phyloP scores from a whole-genome alignment of 164 flowering plant species.

The Vitis labrusca region DNA sequence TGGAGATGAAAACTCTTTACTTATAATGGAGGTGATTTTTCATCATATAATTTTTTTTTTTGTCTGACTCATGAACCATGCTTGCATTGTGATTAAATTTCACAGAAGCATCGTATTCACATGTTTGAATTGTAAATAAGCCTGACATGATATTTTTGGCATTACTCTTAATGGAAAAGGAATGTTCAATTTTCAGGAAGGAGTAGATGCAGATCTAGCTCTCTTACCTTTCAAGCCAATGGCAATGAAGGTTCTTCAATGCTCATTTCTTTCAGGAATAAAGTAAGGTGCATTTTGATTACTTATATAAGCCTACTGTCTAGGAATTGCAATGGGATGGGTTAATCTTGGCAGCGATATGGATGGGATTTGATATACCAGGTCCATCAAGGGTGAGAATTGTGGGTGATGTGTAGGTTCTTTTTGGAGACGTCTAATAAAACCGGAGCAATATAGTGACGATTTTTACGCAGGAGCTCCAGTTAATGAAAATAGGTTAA shows the following conservation, averaged over 20 bases:
- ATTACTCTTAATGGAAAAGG: neutral
- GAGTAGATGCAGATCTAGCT: slow-evolving; percentile 52
- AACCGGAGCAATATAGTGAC: neutral
- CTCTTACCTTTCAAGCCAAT: slow-evolving; percentile 78
- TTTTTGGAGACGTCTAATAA: too few species aligned
- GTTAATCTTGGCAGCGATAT: too few species aligned
- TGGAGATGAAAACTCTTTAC: slow-evolving; percentile 61
- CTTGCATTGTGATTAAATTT: neutral
- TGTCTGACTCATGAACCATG: neutral
- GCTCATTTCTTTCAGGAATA: slow-evolving; percentile 85
- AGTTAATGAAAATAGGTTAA: too few species aligned
- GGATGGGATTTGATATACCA: too few species aligned
- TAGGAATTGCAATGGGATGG: too few species aligned
- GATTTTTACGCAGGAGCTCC: neutral
- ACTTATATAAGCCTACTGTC: too few species aligned
- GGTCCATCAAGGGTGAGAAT: too few species aligned
- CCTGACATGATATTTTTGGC: neutral
- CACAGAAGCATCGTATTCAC: neutral
- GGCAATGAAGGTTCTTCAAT: slow-evolving; percentile 78
- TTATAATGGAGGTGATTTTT: slow-evolving; percentile 70
- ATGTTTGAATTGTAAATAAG: neutral
- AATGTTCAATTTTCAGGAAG: slow-evolving; percentile 46
- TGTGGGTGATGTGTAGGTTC: too few species aligned
- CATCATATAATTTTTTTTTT: neutral
- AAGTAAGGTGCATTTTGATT: slow-evolving; percentile 37